Evolutionary conservation across 148 eudicot genomes (phyloP).

Genomic region (Agrostemma githago): DNA sequence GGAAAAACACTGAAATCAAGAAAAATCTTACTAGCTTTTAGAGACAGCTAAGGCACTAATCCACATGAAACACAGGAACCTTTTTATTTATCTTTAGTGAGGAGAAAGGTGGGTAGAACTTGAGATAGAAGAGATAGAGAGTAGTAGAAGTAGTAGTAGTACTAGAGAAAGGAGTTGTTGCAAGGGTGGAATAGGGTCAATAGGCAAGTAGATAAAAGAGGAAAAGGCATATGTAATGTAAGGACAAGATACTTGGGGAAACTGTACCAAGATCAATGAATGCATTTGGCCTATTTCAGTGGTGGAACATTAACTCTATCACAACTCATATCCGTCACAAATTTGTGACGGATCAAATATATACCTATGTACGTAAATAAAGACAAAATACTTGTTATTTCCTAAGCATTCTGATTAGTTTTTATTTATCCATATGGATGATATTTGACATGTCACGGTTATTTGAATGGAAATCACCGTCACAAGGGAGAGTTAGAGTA

Average conservation of each 20-base stretch:
- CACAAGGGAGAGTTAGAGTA: too few species aligned
- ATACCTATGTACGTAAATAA: too few species aligned
- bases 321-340: too few species aligned
- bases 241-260: slow-evolving; percentile 29
- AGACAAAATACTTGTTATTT: too few species aligned
- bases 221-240: slow-evolving; percentile 15
- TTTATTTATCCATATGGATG: too few species aligned
- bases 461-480: too few species aligned
- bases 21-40: slow-evolving; percentile 16
- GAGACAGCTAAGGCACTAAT: slow-evolving; percentile 35
- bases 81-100: slow-evolving; percentile 20
- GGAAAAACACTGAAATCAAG: slow-evolving; percentile 30
- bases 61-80: slow-evolving; percentile 32
- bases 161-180: slow-evolving; percentile 31
- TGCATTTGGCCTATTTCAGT: slow-evolving; percentile 6
- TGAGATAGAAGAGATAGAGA: slow-evolving; percentile 10
- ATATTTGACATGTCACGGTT: too few species aligned
- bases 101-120: not conserved
- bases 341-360: too few species aligned
- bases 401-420: too few species aligned
- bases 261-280: slow-evolving; percentile 12
- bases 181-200: slow-evolving; percentile 24
- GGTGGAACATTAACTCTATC: slow-evolving; percentile 4
- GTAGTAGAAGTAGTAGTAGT: not conserved
- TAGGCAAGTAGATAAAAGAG: not conserved